A percentile compares a stretch with the other conserved stretches of the same genome.
Conservation (phyloP, 495 filamentous ascomycete genomes). For the Echria macrotheca region DNA sequence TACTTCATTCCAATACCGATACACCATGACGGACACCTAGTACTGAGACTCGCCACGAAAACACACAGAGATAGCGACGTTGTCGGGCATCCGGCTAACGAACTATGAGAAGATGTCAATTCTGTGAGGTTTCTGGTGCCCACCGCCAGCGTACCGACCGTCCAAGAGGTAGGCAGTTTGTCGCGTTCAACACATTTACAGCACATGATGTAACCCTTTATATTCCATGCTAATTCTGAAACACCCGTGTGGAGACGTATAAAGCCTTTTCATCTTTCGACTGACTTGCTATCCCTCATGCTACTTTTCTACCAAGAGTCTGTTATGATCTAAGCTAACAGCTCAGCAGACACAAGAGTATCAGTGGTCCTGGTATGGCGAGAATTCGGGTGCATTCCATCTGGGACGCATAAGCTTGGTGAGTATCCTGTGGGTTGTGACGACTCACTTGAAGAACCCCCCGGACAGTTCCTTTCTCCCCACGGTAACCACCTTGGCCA, state of each 20-base stretch:
- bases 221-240: slow-evolving; percentile 94
- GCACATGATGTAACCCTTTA: slow-evolving; percentile 42
- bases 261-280: slow-evolving; percentile 96
- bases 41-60: slow-evolving; percentile 32
- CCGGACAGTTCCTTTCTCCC: slow-evolving; percentile 65
- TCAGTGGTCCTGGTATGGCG: slow-evolving; percentile 48
- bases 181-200: slow-evolving; percentile 6
- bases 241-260: slow-evolving; percentile 63
- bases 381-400: slow-evolving; percentile 65
- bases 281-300: slow-evolving; percentile 50
- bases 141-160: too few species aligned
- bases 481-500: slow-evolving; percentile 62
- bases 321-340: slow-evolving; percentile 15
- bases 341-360: slow-evolving; percentile 2
- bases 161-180: too few species aligned
- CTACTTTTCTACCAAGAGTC: slow-evolving; percentile 1
- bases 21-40: slow-evolving; percentile 34
- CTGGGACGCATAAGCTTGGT: too few species aligned
- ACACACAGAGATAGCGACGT: too few species aligned
- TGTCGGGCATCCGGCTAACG: too few species aligned
- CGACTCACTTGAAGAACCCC: slow-evolving; percentile 59
- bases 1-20: slow-evolving; percentile 65
- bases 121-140: too few species aligned
- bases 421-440: too few species aligned
- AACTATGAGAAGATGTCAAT: too few species aligned